phyloP scores from a whole-genome alignment of 495 filamentous ascomycete genomes.

The Xylaria palmicola region DNA sequence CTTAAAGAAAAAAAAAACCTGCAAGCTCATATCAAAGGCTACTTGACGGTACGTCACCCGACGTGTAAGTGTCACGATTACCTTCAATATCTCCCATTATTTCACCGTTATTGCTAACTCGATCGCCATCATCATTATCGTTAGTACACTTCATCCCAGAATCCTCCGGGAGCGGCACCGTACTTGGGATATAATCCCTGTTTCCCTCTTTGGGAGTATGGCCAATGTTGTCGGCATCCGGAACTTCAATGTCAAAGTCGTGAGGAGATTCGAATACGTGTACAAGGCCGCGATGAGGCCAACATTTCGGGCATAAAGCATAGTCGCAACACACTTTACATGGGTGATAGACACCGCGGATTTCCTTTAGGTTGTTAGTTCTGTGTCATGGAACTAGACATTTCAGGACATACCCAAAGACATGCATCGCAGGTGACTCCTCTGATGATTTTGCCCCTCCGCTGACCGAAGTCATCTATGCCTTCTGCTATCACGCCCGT shows the following conservation, averaged over 20 bases:
- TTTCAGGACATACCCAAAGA: not conserved
- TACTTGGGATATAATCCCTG: not conserved
- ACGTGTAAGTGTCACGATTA: too few species aligned
- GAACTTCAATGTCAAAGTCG: not conserved
- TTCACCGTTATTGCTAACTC: too few species aligned
- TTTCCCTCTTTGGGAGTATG: not conserved
- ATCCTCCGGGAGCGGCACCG: too few species aligned
- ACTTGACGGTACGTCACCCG: too few species aligned
- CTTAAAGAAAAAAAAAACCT: too few species aligned
- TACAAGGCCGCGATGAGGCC: not conserved
- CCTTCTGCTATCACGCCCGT: not conserved
- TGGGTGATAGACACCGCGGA: not conserved
- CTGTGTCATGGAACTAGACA: not conserved
- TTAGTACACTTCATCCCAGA: too few species aligned
- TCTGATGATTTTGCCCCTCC: not conserved
- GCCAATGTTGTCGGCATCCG: not conserved
- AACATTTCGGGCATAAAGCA: conserved; percentile 3
- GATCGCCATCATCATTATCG: too few species aligned
- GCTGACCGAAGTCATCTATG: not conserved
- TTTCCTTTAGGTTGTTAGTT: not conserved
- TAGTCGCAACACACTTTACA: conserved; percentile 2
- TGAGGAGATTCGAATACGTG: not conserved
- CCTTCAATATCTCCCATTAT: too few species aligned
- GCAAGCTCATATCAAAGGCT: too few species aligned
- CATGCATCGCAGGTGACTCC: not conserved